phyloP scores from a whole-genome alignment of 345 rosid genomes.

The Corymbia maculata region DNA sequence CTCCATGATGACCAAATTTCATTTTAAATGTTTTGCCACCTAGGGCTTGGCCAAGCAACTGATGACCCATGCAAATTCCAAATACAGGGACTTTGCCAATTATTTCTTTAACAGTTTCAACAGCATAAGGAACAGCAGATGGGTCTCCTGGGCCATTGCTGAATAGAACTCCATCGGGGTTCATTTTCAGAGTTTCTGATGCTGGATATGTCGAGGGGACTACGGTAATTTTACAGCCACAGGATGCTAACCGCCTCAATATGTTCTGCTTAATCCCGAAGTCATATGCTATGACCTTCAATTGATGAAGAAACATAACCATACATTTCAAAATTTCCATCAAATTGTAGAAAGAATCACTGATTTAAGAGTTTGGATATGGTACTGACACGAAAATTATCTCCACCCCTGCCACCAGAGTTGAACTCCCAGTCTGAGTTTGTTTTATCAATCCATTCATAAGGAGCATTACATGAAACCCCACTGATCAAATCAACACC shows the following conservation, averaged over 20 bases:
- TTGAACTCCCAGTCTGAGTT: constrained; percentile 76
- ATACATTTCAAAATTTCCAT: not conserved
- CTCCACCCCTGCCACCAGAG: constrained; percentile 21
- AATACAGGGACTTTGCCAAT: constrained; percentile 87
- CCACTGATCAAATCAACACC: constrained; percentile 87
- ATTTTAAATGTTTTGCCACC: constrained; percentile 94
- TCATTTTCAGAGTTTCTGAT: constrained; percentile 65
- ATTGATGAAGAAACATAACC: not conserved
- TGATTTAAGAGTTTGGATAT: not conserved
- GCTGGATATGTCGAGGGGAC: constrained; percentile 95
- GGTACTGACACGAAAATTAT: constrained; percentile 42
- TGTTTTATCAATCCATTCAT: constrained; percentile 75
- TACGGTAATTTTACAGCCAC: constrained; percentile 80
- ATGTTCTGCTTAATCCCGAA: constrained; percentile 95
- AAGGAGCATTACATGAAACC: constrained; percentile 67
- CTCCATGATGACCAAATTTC: constrained; percentile 99
- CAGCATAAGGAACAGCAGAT: constrained; percentile 95
- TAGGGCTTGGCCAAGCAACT: constrained; percentile 89
- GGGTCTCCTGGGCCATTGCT: constrained; percentile 99
- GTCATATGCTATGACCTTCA: constrained; percentile 82
- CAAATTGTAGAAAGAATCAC: not conserved
- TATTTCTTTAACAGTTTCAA: constrained; percentile 69
- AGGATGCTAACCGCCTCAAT: constrained; percentile 68
- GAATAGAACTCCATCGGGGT: constrained; percentile 92
- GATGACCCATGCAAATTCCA: constrained; percentile 99